phyloP scores from a whole-genome alignment of 1,284 basidiomycete species.

The Fomes fomentarius region DNA sequence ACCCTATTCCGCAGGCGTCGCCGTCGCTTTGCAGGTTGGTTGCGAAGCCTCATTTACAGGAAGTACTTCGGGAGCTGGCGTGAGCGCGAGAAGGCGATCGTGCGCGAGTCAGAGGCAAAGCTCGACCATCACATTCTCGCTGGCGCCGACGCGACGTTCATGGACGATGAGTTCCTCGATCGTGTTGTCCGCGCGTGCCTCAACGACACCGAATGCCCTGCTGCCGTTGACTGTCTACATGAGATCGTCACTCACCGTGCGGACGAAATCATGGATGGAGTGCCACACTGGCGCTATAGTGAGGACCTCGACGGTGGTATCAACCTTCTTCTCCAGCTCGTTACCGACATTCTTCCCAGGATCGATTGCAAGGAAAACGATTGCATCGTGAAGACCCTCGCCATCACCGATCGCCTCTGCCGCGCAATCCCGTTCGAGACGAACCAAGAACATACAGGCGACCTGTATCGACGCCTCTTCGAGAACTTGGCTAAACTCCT shows the following conservation, averaged over 20 bases:
- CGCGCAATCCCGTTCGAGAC: slow-evolving; percentile 23
- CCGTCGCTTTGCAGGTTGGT: slow-evolving; percentile 13
- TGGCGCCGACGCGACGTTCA: slow-evolving; percentile 26
- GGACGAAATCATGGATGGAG: slow-evolving; percentile 12
- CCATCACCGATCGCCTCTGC: slow-evolving; percentile 17
- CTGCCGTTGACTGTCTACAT: slow-evolving; percentile 15
- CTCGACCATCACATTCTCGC: slow-evolving; percentile 25
- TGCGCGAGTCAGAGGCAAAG: slow-evolving; percentile 2
- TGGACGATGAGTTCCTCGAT: slow-evolving; percentile 29
- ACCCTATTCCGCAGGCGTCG: slow-evolving; percentile 7
- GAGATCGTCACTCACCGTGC: slow-evolving; percentile 24
- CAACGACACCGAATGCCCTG: slow-evolving; percentile 9
- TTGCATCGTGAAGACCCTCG: slow-evolving; percentile 9
- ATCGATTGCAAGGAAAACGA: slow-evolving; percentile 9
- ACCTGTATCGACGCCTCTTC: slow-evolving; percentile 21
- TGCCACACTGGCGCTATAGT: slow-evolving; percentile 23
- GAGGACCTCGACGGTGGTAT: slow-evolving; percentile 15
- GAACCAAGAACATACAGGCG: slow-evolving; percentile 8
- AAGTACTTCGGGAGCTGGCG: slow-evolving; percentile 19
- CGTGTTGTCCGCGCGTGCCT: slow-evolving; percentile 20
- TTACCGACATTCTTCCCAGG: slow-evolving; percentile 18
- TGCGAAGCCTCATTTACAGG: slow-evolving; percentile 12
- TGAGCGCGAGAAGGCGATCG: slow-evolving; percentile 25
- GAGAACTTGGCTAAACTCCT: slow-evolving; percentile 17
- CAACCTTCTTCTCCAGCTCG: slow-evolving; percentile 18